These are phyloP conservation scores for Leptographium galeiforme DNA, from an alignment of 2,329 filamentous ascomycete species.

Conservation along the genomic window DNA sequence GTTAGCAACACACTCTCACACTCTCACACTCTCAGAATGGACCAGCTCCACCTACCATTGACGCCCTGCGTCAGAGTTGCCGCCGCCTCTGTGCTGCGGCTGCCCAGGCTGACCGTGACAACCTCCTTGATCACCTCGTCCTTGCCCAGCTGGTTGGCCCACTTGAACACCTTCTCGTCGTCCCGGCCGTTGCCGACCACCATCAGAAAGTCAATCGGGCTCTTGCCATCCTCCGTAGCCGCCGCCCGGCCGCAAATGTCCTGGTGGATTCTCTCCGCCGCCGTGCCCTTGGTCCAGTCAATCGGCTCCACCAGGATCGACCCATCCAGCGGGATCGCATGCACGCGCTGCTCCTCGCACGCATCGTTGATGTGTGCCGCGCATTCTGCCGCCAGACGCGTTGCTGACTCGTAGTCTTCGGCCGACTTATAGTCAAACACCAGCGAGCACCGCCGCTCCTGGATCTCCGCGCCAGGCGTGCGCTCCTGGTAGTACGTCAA, in stretches of 20 bases:
- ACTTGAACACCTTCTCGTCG: slow-evolving; percentile 86
- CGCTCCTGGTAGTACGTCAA: slow-evolving; percentile 83
- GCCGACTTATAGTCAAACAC: slow-evolving; percentile 82
- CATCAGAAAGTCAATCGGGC: slow-evolving; percentile 69
- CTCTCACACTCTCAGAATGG: background rate
- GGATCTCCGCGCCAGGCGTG: slow-evolving; percentile 74
- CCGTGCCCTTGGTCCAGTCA: slow-evolving; percentile 78
- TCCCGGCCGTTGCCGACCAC: slow-evolving; percentile 84
- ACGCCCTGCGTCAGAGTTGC: slow-evolving; percentile 83
- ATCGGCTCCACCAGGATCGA: slow-evolving; percentile 74
- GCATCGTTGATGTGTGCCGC: slow-evolving; percentile 92
- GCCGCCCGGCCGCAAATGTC: slow-evolving; percentile 31
- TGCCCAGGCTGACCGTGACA: slow-evolving; percentile 75
- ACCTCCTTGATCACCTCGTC: slow-evolving; percentile 51
- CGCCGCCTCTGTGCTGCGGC: slow-evolving; percentile 74
- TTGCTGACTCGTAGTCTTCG: slow-evolving; percentile 61
- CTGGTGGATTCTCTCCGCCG: slow-evolving; percentile 60
- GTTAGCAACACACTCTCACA: background rate
- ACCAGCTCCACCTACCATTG: slow-evolving; percentile 49
- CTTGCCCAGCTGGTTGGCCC: slow-evolving; percentile 67
- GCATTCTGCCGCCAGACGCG: slow-evolving; percentile 74
- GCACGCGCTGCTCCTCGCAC: slow-evolving; percentile 69
- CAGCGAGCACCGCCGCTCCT: slow-evolving; percentile 82
- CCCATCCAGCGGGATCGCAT: slow-evolving; percentile 68
- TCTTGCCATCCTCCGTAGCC: slow-evolving; percentile 19